Base-by-base conservation (phyloP, 1,139 yeast genomes). In the Saccharomyces hybrid region DNA sequence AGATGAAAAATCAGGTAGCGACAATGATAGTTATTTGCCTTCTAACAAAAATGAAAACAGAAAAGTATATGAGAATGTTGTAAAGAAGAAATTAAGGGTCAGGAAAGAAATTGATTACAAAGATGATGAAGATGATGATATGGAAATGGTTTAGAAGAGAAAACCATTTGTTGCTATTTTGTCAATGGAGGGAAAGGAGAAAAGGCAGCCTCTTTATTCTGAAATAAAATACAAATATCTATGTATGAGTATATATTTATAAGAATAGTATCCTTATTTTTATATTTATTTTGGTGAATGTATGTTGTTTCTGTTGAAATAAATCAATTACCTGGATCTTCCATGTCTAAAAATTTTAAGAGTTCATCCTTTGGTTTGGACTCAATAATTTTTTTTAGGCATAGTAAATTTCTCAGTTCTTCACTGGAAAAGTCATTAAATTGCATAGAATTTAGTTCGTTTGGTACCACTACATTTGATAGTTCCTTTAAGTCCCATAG, bases 351-450 rank as follows among this genome's bases (percentile, higher is more conserved):
- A 67, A 87, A 88, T 48, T 79, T 70, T 61, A 88, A 55, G 53
- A 91, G 69, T 48, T 80, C 80, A 3, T 84, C 87, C 61, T 79
- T 79, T 1, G 96, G 96, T 69, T 87, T 90, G 48, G 78, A 57
- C 57, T 81, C 77, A 68, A 91, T 78, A 55, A 90, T 72, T 59
- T 75, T 74, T 64, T 83, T 84, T 53, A 90, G 78, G 19, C 79
- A 74, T 42, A 76, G 61, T 34, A 88, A 71, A 54, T 86, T 87
- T 2, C 71, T 67, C 1, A 80, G 55, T 63, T 85, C 90, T 8
- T 38, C 29, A n/a, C 9, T 31, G 6, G 62, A 67, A 9, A 58
- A 62, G 11, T 63, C 52, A 4, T 56, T 59, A 55, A 49, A 51
- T 52, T 55, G 64, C 27, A 53, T 53, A 38, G 53, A 48, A 21